Evolutionary conservation across 495 filamentous ascomycete genomes (phyloP), one percentile per base, ranked within the genome.

Genomic region (Hyaloscypha finlandica): DNA sequence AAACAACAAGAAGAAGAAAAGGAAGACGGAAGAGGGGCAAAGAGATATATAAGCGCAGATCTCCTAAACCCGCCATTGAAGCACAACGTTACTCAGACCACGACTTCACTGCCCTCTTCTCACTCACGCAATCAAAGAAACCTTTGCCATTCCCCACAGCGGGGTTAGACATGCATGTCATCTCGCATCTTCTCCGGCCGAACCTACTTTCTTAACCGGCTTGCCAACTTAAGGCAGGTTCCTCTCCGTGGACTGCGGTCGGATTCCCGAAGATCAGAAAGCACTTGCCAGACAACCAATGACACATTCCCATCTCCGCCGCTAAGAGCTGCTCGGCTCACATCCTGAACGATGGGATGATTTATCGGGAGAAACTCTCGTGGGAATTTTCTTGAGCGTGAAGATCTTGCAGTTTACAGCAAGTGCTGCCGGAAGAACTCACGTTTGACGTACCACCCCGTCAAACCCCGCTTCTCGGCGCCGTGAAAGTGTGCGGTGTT

Each of bases 391-490:
- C 35, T 6, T 37, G 6, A 1, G 35, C 35, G 3, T 37, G 35
- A 37, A 37, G 35, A 37, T 37, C 35, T 37, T 37, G 35, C 35
- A 8, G 6, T 6, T 8, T 37, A 6, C 35, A 37, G 35, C 25
- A 25, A 48, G 42, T 16, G 16, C 42, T 12, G 42, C 42, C 42
- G 42, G 25, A 37, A 48, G 42, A 4, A 11, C 42, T 59, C 35
- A 61, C 33, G 58, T 45, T 25, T 61, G 42, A 19, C 11, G 42
- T 14, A 19, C 9, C 30, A 22, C 8, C 31, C 35, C 58, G 58
- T 22, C 58, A 45, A 45, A 61, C 58, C 58, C 58, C 58, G 58
- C 58, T 39, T 48, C 16, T 19, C 42, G 42, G 42, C 42, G 9
- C 42, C 42, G 9, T 48, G 25, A 25, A 25, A 2, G 25, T 25